These are phyloP conservation scores for Macaranga tanarius DNA, from an alignment of 441 rosid species.

Conservation along the genomic window DNA sequence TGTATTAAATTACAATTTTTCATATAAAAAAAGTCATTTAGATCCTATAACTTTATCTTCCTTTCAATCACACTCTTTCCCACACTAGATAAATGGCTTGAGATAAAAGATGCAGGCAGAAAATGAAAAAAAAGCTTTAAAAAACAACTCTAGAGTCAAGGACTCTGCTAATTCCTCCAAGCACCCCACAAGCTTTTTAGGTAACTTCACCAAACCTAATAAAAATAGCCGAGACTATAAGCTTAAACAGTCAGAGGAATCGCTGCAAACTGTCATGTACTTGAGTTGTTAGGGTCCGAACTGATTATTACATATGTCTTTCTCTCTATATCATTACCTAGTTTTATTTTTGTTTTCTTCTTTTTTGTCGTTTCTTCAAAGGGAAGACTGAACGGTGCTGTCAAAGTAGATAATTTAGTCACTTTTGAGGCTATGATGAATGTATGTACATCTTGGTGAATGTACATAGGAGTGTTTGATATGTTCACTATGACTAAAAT, in stretches of 20 bases:
- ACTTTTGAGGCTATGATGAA: too few species aligned
- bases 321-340: too few species aligned
- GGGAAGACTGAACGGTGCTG: too few species aligned
- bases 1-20: too few species aligned
- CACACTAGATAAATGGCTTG: too few species aligned
- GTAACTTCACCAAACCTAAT: slow-evolving; percentile 3
- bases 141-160: slow-evolving; percentile 5
- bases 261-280: slow-evolving; percentile 46
- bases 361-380: background rate
- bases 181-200: slow-evolving; percentile 23
- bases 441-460: background rate
- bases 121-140: slow-evolving; percentile 21
- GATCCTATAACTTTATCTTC: too few species aligned
- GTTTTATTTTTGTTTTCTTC: background rate
- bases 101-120: slow-evolving; percentile 17
- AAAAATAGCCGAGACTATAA: slow-evolving; percentile 14
- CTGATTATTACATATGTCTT: slow-evolving; percentile 12
- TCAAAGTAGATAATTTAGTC: too few species aligned
- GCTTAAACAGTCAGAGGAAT: slow-evolving; percentile 40
- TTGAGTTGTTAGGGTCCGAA: slow-evolving; percentile 46
- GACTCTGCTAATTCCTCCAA: slow-evolving; percentile 25
- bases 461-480: background rate
- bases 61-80: too few species aligned
- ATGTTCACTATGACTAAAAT: background rate
- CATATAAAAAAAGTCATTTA: too few species aligned